Conservation (phyloP, 805 yeast species). For the Candida odintsovae region DNA sequence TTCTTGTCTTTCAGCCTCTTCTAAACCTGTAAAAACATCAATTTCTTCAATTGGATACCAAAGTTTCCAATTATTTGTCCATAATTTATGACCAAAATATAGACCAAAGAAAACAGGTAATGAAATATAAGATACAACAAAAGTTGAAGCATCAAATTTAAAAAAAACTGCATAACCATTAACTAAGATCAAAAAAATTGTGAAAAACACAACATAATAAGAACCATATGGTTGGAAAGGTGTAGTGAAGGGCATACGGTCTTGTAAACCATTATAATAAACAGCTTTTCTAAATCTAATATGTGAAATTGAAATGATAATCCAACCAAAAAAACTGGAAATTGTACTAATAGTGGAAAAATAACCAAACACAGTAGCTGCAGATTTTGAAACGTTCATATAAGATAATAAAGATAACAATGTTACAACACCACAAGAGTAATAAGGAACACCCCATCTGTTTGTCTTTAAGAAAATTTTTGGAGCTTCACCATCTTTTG, state of each 20-base stretch:
- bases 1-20: constrained; percentile 43
- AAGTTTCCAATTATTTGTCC: constrained; percentile 39
- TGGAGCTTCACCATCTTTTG: constrained; percentile 77
- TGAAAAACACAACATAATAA: constrained; percentile 44
- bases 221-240: constrained; percentile 53
- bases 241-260: constrained; percentile 54
- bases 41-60: constrained; percentile 49
- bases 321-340: constrained; percentile 74
- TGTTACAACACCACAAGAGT: constrained; percentile 32
- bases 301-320: constrained; percentile 61
- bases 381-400: constrained; percentile 52
- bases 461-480: constrained; percentile 55
- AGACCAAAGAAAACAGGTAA: constrained; percentile 49
- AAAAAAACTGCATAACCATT: constrained; percentile 69
- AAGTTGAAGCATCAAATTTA: constrained; percentile 41
- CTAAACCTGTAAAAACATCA: constrained; percentile 57
- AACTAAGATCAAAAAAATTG: constrained; percentile 53
- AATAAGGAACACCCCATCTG: constrained; percentile 69
- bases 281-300: constrained; percentile 66
- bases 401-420: constrained; percentile 56
- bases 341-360: constrained; percentile 75
- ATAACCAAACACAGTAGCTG: constrained; percentile 54
- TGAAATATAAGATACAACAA: constrained; percentile 69
- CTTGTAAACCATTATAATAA: constrained; percentile 41
- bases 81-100: constrained; percentile 53